Evolutionary conservation across 495 filamentous ascomycete species (phyloP).

Genomic region (Podospora tetraspora): DNA sequence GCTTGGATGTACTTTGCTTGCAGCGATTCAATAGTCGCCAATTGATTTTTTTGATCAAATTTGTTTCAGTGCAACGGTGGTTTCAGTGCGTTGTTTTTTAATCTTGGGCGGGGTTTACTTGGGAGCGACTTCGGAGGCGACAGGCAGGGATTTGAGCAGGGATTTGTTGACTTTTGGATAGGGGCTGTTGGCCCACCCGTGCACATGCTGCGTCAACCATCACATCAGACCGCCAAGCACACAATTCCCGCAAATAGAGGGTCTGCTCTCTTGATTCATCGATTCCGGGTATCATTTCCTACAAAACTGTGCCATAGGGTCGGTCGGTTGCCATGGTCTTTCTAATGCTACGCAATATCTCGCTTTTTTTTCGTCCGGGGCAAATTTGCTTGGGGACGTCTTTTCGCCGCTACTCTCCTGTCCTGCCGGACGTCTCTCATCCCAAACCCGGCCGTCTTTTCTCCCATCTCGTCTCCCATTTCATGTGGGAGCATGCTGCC

Average conservation of each 20-base stretch:
- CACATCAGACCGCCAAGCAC: neutral
- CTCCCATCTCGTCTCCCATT: neutral
- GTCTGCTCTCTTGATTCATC: neutral
- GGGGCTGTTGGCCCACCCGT: neutral
- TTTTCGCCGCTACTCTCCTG: neutral
- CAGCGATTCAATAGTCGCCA: neutral
- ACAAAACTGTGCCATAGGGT: neutral
- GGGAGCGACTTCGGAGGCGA: neutral
- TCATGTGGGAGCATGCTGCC: neutral
- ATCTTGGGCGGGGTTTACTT: neutral
- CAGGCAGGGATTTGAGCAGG: neutral
- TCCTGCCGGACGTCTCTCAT: neutral
- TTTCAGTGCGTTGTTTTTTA: neutral
- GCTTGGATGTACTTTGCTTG: neutral
- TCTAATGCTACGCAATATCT: neutral
- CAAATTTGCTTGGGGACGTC: neutral
- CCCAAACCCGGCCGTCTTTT: neutral
- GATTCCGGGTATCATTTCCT: slow-evolving; percentile 3
- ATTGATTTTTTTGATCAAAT: neutral
- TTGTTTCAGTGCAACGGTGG: neutral
- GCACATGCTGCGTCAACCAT: neutral
- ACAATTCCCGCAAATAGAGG: neutral
- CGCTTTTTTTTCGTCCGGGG: neutral
- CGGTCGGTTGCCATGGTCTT: neutral
- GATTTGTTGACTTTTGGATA: neutral